These are phyloP conservation scores for Russula sp. DNA, from an alignment of 768 basidiomycete genomes.

Conservation along the genomic window DNA sequence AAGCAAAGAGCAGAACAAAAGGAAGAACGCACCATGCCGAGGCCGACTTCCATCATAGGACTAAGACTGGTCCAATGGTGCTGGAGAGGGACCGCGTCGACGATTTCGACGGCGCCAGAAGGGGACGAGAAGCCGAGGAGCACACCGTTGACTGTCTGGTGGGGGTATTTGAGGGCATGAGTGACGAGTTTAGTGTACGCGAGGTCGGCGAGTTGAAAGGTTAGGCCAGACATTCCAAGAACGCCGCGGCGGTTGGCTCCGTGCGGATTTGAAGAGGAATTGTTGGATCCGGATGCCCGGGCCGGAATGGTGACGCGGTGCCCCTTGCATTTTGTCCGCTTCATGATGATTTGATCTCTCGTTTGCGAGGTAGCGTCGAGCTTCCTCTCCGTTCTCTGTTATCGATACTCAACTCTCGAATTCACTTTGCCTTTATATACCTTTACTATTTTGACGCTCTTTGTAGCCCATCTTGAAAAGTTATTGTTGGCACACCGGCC, in stretches of 20 bases:
- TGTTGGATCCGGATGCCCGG: neutral
- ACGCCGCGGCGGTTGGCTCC: neutral
- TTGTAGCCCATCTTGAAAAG: neutral
- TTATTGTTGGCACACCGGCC: neutral
- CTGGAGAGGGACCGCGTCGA: constrained; percentile 68
- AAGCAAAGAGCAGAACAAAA: neutral
- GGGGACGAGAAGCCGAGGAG: constrained; percentile 49
- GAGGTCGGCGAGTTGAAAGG: constrained; percentile 49
- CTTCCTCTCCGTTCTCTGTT: neutral
- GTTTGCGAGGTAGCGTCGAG: neutral
- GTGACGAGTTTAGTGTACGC: constrained; percentile 73
- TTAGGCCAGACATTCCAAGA: constrained; percentile 6
- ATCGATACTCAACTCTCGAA: neutral
- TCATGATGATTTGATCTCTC: neutral
- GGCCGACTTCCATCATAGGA: constrained; percentile 82
- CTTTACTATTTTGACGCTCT: neutral
- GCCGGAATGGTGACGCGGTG: neutral
- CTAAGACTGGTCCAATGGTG: constrained; percentile 83
- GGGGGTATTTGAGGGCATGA: constrained; percentile 77
- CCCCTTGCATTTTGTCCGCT: too few relatives aligned
- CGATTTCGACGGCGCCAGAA: constrained; percentile 40
- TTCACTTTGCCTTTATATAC: neutral
- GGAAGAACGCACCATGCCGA: constrained; percentile 54
- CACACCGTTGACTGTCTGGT: constrained; percentile 68
- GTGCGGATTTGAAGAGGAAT: neutral